Evolutionary conservation across 768 basidiomycete genomes (phyloP).

Genomic region (Mycena sanguinolenta): DNA sequence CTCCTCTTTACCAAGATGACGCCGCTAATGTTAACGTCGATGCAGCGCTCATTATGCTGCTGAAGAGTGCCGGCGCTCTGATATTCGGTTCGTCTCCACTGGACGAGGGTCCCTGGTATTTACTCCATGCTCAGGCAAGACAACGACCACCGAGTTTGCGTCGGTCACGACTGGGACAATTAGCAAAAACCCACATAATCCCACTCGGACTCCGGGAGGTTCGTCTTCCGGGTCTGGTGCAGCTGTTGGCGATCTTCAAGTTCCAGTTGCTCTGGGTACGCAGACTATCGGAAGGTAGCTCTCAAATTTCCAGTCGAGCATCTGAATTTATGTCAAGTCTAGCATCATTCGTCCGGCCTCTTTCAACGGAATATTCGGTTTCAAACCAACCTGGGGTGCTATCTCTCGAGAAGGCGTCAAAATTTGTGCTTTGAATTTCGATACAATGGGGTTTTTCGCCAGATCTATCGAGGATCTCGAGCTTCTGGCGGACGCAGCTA

Average conservation of each 20-base stretch:
- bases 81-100: conserved; percentile 28
- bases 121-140: conserved; percentile 24
- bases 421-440: conserved; percentile 34
- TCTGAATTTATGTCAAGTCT: neutral
- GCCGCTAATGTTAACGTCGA: conserved; percentile 25
- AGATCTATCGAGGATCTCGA: conserved; percentile 33
- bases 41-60: conserved; percentile 30
- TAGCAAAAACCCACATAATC: conserved; percentile 34
- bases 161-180: conserved; percentile 30
- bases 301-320: neutral
- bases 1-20: conserved; percentile 29
- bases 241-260: conserved; percentile 37
- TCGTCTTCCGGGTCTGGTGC: conserved; percentile 39
- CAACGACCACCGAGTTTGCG: conserved; percentile 36
- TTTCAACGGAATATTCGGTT: conserved; percentile 34
- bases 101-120: neutral
- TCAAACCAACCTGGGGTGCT: conserved; percentile 38
- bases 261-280: conserved; percentile 36
- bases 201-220: conserved; percentile 34
- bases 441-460: conserved; percentile 37
- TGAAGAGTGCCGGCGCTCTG: conserved; percentile 34
- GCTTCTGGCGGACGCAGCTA: conserved; percentile 34
- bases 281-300: conserved; percentile 36
- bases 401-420: conserved; percentile 37
- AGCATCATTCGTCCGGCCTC: conserved; percentile 38